Percentiles rank a stretch among this genome's conserved stretches.
These are phyloP conservation scores for Dioscorea zingiberensis DNA, from an alignment of 106 monocot species.

Conservation along the genomic window DNA sequence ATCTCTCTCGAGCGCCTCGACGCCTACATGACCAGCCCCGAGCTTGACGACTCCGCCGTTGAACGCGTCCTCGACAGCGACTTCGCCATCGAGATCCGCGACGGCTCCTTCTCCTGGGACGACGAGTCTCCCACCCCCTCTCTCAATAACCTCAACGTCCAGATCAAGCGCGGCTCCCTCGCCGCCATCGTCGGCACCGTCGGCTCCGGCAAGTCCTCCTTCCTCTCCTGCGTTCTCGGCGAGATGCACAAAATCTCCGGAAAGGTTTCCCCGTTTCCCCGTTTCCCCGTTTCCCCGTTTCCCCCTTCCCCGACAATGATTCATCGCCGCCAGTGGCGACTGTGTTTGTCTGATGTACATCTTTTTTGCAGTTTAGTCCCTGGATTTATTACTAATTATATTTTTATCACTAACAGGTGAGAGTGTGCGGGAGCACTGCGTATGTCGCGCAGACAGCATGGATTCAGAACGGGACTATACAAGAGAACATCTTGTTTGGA, in stretches of 20 bases:
- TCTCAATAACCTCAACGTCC: conserved; percentile 48
- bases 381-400: too few species aligned
- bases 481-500: conserved; percentile 88
- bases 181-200: conserved; percentile 90
- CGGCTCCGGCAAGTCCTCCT: conserved; percentile 92
- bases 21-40: conserved; percentile 65
- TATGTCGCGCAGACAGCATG: conserved; percentile 96
- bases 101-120: conserved; percentile 3
- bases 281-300: too few species aligned
- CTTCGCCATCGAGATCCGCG: conserved; percentile 52
- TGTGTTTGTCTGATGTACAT: too few species aligned
- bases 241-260: conserved; percentile 87
- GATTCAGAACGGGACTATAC: conserved; percentile 95
- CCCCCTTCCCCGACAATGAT: too few species aligned
- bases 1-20: conserved; percentile 81
- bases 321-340: too few species aligned
- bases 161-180: conserved; percentile 55
- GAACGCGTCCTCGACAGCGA: conserved; percentile 25
- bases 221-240: conserved; percentile 73
- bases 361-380: too few species aligned
- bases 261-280: conserved; percentile 32
- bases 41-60: conserved; percentile 68
- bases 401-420: conserved; percentile 38
- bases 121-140: neutral
- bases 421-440: conserved; percentile 77